phyloP scores from a whole-genome alignment of 2,329 filamentous ascomycete genomes.

The Ophiostoma quercus region DNA sequence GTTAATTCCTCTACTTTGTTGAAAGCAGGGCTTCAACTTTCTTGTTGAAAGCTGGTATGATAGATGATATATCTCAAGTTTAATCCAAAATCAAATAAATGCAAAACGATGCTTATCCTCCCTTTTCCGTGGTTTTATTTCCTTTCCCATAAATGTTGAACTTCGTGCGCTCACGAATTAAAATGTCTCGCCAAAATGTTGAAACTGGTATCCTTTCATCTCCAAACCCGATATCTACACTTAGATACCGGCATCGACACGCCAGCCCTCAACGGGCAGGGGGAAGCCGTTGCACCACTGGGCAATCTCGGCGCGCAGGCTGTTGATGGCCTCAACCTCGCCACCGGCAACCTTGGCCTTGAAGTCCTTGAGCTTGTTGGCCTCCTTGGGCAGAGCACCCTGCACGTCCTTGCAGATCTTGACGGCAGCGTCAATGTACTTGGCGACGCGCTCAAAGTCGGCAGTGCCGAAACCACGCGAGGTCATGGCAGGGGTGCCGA shows the following conservation, averaged over 20 bases:
- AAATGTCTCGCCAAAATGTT: constrained; percentile 15
- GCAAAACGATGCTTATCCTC: constrained; percentile 5
- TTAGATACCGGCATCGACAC: constrained; percentile 32
- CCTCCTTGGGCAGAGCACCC: constrained; percentile 80
- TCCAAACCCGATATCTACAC: neutral
- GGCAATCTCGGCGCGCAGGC: constrained; percentile 82
- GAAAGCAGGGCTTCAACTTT: constrained; percentile 10
- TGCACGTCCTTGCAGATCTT: constrained; percentile 88
- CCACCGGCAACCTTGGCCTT: constrained; percentile 82
- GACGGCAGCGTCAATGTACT: constrained; percentile 85
- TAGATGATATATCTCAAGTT: constrained; percentile 1
- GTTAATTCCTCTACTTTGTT: constrained; percentile 9
- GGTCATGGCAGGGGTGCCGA: constrained; percentile 96
- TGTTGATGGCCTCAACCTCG: constrained; percentile 73
- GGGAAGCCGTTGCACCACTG: constrained; percentile 86
- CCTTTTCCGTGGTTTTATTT: constrained; percentile 11
- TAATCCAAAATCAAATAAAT: constrained; percentile 12
- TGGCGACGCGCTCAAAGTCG: constrained; percentile 85
- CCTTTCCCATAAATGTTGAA: constrained; percentile 17
- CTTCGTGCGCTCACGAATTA: neutral
- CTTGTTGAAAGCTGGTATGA: constrained; percentile 19
- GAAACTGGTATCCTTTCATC: constrained; percentile 15
- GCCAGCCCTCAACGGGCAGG: constrained; percentile 75
- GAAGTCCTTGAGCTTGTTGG: constrained; percentile 99
- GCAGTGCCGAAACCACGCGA: constrained; percentile 86